A percentile compares a stretch with the other conserved stretches of the same genome.
phyloP scores from a whole-genome alignment of 2,329 filamentous ascomycete genomes.

The Venturia carpophila region DNA sequence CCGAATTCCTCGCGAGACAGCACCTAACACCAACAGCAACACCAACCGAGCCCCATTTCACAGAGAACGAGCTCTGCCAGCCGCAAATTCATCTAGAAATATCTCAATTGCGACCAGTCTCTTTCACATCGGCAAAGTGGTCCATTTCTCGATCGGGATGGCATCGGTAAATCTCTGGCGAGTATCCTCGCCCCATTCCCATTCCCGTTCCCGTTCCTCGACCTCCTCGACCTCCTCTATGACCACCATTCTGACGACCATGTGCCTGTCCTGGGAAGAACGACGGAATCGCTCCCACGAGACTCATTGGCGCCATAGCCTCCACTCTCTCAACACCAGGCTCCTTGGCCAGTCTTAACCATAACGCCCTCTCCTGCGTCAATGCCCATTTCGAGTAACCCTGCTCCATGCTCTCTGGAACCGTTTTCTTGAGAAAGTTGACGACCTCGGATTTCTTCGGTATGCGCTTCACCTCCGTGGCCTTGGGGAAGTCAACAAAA shows the following conservation, averaged over 20 bases:
- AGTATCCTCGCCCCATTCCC: neutral
- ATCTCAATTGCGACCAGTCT: neutral
- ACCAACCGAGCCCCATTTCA: neutral
- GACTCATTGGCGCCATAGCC: conserved; percentile 18
- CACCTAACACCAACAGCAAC: too few species aligned
- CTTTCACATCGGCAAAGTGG: too few species aligned
- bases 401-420: conserved; percentile 24
- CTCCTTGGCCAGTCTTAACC: conserved; percentile 24
- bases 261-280: conserved; percentile 7
- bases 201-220: neutral
- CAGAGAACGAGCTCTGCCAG: neutral
- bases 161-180: too few species aligned
- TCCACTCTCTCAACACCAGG: conserved; percentile 21
- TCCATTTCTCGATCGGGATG: too few species aligned
- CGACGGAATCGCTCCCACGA: conserved; percentile 14
- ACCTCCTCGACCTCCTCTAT: neutral
- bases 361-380: conserved; percentile 25
- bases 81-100: neutral
- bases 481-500: conserved; percentile 37
- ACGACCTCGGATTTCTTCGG: conserved; percentile 24
- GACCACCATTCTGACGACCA: neutral
- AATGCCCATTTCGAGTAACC: conserved; percentile 26
- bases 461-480: conserved; percentile 36
- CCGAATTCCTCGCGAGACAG: too few species aligned
- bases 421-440: conserved; percentile 24